Evolutionary conservation across 768 basidiomycete genomes (phyloP), one percentile per base, ranked within the genome.

Genomic region (Filobasidium wieringae): DNA sequence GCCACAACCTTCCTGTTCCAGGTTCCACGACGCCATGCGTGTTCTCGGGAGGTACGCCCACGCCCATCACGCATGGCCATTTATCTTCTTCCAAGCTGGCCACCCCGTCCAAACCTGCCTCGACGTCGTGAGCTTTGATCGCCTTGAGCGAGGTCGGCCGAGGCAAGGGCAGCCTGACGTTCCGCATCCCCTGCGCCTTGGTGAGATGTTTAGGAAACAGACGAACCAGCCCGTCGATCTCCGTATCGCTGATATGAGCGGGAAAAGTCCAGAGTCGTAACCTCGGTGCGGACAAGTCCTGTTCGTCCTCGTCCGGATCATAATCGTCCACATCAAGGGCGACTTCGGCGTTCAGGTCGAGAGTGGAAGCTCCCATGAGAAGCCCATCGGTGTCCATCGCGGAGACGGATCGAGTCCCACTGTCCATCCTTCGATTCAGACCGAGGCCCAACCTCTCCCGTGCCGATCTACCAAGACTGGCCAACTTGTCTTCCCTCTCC

Each of bases 261-360:
- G 89, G 87, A 5, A 83, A 81, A 0, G 81, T 84, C 90, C 90
- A 93, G 39, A 81, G 80, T 55, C 88, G 82, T 71, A 87, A 73
- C 64, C 68, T 55, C 5, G 70, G 65, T 27, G 55, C 36, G 30
- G 68, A 62, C 14, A 72, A 60, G 33, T 68, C 66, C 11, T 60
- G 58, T 43, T 67, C 69, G 30, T 65, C 67, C 27, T 55, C 54
- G n/a, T 57, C 59, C 27, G 56, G 58, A 17, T 70, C 66, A 9
- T 76, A 76, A 27, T 66, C 65, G 37, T 72, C 67, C 56, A 76
- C 67, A 55, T 77, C 60, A 49, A 65, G 51, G 30, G 47, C 29
- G 22, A 49, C 27, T 32, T 52, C 63, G 55, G 36, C 58, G 43
- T 52, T 32, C 14, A 47, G 43, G 22, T 26, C 43, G 36, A 40